Evolutionary conservation across 2,329 filamentous ascomycete genomes (phyloP), one percentile per base, ranked within the genome.

Genomic region (Fusarium duplospermum): DNA sequence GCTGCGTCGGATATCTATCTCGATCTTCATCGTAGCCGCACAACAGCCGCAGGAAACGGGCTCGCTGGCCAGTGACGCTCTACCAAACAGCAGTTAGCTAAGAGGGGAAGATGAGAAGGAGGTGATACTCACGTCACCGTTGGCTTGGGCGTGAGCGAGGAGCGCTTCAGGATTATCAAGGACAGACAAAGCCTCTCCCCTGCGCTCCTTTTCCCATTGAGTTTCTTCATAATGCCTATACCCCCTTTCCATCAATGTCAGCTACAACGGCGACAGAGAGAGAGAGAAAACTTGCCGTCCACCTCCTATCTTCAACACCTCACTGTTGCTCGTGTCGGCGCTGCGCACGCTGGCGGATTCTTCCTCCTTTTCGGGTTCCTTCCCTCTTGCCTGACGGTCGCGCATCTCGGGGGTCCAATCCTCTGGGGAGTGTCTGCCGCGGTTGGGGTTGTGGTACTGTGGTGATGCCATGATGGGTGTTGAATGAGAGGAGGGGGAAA

Each of bases 341-440:
- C 31, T 33, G 13, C 13, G 31, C 31, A 33, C 31, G 31, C 31
- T 33, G 11, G 31, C 31, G 31, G 31, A 14, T 33, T 47, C 22
- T 20, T 47, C 69, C 50, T 57, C 64, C 22, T 42, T 67, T 50
- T 80, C 75, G 16, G 62, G 71, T 1, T 91, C 85, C 76, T 90
- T 90, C 61, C 89, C 89, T 45, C 89, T 84, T 6, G 89, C 88
- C 79, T 91, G 89, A 7, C 85, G 85, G 78, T 91, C 89, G 76
- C 88, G 87, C 87, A 89, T 89, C 67, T 83, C 80, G 22, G 83
- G 73, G 0, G 87, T 88, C 79, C 89, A 87, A 13, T 33, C 31
- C 61, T 74, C 72, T 65, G 73, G 58, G 62, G 65, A 61, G 63
- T 33, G 86, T 11, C 60, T 36, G 45, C 63, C 58, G 40, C 84